Percentiles rank a stretch among this genome's conserved stretches.
phyloP scores from a whole-genome alignment of 768 basidiomycete genomes.

The Lactifluus volemus region DNA sequence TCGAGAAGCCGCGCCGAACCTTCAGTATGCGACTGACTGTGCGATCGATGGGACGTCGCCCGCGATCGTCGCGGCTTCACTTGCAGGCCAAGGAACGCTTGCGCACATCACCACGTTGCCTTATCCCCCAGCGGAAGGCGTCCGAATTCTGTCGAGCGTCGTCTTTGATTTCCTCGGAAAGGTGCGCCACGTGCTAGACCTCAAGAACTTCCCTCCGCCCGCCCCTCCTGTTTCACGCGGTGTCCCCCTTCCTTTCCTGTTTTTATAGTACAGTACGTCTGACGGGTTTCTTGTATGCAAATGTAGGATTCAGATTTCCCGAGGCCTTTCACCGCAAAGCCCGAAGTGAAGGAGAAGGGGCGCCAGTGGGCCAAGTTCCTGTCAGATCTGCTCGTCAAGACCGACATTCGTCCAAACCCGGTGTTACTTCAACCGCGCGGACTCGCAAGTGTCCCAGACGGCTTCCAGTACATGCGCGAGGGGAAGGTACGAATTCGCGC shows the following conservation, averaged over 20 bases:
- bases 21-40: conserved; percentile 1
- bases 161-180: conserved; percentile 3
- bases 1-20: not conserved
- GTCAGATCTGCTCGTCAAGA: conserved; percentile 4
- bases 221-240: no score
- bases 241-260: not conserved
- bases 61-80: not conserved
- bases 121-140: not conserved
- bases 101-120: not conserved
- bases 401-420: conserved; percentile 11
- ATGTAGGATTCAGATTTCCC: conserved; percentile 5
- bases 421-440: conserved; percentile 6
- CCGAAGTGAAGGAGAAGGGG: not conserved
- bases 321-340: not conserved
- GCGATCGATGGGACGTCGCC: not conserved
- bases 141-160: not conserved
- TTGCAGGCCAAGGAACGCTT: not conserved
- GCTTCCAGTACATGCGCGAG: conserved; percentile 17
- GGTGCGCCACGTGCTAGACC: not conserved
- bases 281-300: no score
- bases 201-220: no score
- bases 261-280: no score
- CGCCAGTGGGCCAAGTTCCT: not conserved
- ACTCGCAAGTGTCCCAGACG: conserved; percentile 9
- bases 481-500: conserved; percentile 7